Base-by-base conservation (phyloP, 768 basidiomycete species). In the Coprinopsis strossmayeri region DNA sequence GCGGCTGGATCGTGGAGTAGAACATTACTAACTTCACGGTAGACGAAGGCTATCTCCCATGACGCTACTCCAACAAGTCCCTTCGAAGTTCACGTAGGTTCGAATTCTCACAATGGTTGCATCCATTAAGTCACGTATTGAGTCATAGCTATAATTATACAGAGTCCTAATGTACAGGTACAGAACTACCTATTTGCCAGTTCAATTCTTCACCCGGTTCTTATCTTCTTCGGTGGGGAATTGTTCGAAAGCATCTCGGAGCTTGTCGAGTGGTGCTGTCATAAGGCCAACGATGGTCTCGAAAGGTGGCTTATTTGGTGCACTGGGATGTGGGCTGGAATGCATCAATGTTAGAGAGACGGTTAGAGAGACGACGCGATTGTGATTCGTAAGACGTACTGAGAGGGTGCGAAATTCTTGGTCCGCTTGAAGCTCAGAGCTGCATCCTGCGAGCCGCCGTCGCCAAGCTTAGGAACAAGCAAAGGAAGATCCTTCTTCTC, bases 351-450 rank as follows among this genome's bases (percentile, higher is more conserved):
- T 32, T 10, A 38, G 20, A 21, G 41, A 27, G 11, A 56, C 7
- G 30, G 30, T 32, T 32, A 15, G 9, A 7, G 7, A 15, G 15
- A 32, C 30, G 30, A 15, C n/a, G n/a, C n/a, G n/a, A n/a, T n/a
- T n/a, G n/a, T n/a, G n/a, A n/a, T n/a, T n/a, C n/a, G 30, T 15
- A 32, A 15, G 7, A 32, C 30, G 12, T 18, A 78, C 79, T 77
- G 68, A 7, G 82, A 82, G 0, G 81, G 82, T 3, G 69, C 79
- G 51, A 82, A 79, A 53, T 76, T 74, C 67, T 84, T 84, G 1
- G 81, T 82, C 45, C 68, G 61, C 53, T 61, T 68, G 64, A 83
- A 84, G 27, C 56, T 63, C 18, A 53, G 49, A 1, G 79, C 78
- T 0, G 78, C 76, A n/a, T 62, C 43, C 23, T 64, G 54, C 52